Base-by-base conservation (phyloP, 345 rosid species). In the Barbarea vulgaris region DNA sequence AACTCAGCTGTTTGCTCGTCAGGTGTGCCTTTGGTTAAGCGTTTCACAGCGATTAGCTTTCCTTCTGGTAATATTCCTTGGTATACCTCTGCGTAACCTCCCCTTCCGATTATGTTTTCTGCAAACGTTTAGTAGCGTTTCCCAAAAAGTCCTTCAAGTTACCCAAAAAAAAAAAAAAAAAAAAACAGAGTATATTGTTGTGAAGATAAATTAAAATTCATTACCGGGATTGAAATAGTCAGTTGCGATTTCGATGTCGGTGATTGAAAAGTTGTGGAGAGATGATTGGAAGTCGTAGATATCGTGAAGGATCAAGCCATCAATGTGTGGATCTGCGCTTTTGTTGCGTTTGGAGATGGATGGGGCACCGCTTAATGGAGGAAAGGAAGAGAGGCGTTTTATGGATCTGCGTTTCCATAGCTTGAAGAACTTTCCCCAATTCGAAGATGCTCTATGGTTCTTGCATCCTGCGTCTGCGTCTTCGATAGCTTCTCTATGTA, bases 41-140 rank as follows among this genome's bases (percentile, higher is more conserved):
- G 85, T 81, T 94, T 94, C 50, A 94, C 79, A 5, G 98, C 98
- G 34, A 94, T 82, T 9, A 88, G 81, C 67, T 76, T 83, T 30
- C 95, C 98, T 70, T 85, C 84, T 6, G 63, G 80, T 81, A 94
- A 52, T 11, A 79, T 34, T 12, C 97, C 98, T 80, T 83, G 85
- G 83, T 85, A 94, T 33, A 94, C 98, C 66, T 89, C 87, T n/a
- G 97, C 91, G 68, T 73, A 94, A 59, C 98, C 98, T 59, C 98
- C 98, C 80, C 75, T 81, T 30, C 98, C 98, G 47, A 94, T 91
- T 44, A 94, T 50, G 74, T 94, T 94, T 41, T 83, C 98, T 94
- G 41, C 79, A 81, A 55, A 73, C 73, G 65, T 19, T 10, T 22
- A 1, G 17, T n/a, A 39, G 7, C 31, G 27, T 65, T 11, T 11